Conservation (phyloP, 805 yeast genomes). For the Huiozyma naganishii region DNA sequence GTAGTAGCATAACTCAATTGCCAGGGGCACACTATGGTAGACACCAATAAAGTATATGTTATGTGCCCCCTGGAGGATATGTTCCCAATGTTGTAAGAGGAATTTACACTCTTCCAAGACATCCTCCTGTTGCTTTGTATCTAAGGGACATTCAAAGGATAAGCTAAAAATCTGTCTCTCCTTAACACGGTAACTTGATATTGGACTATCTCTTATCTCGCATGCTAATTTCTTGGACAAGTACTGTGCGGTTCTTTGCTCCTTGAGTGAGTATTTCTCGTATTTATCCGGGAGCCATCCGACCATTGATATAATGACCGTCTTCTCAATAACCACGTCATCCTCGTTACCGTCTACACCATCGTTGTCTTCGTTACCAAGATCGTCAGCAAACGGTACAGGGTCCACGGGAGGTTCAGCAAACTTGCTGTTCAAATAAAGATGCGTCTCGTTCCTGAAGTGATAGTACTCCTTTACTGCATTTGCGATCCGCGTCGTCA, state of each 20-base stretch:
- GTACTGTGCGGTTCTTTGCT: conserved; percentile 20
- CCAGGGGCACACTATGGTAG: conserved; percentile 44
- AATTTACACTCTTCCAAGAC: conserved; percentile 34
- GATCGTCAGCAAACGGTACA: too few species aligned
- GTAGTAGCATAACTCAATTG: conserved; percentile 36
- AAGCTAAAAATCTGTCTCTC: conserved; percentile 15
- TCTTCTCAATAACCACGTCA: neutral
- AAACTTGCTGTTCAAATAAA: conserved; percentile 22
- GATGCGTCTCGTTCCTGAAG: conserved; percentile 28
- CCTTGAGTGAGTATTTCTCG: conserved; percentile 20
- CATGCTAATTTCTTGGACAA: conserved; percentile 18
- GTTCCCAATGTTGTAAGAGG: conserved; percentile 40
- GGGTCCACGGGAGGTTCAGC: too few species aligned
- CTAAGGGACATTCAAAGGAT: conserved; percentile 29
- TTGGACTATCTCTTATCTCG: neutral
- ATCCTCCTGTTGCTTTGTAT: conserved; percentile 18
- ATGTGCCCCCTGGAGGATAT: conserved; percentile 37
- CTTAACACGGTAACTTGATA: neutral
- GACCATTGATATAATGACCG: conserved; percentile 21
- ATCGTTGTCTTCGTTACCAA: too few species aligned
- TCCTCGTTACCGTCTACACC: too few species aligned
- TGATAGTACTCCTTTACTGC: conserved; percentile 30
- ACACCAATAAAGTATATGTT: conserved; percentile 40
- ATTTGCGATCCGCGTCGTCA: conserved; percentile 27
- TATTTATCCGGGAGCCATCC: conserved; percentile 27